phyloP scores from a whole-genome alignment of 768 basidiomycete species.

The Pleurotus salmoneostramineus region DNA sequence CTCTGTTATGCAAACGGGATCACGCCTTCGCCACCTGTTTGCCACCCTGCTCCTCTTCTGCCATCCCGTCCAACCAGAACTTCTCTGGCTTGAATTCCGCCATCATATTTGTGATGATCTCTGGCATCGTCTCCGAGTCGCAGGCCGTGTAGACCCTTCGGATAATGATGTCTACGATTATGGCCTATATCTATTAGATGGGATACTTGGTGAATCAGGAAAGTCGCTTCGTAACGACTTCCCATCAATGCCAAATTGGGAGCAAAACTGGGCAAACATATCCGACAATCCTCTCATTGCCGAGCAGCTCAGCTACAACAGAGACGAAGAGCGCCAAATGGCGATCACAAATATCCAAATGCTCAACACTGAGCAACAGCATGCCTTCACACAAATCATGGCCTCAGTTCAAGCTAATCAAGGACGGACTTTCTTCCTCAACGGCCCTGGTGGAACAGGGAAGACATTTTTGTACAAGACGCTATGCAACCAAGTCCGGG shows the following conservation, averaged over 20 bases:
- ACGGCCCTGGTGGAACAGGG: constrained; percentile 38
- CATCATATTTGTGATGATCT: constrained; percentile 40
- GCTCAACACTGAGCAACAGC: constrained; percentile 16
- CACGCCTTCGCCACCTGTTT: constrained; percentile 32
- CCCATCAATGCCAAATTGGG: constrained; percentile 26
- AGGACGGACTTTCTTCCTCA: constrained; percentile 30
- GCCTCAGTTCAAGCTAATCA: constrained; percentile 15
- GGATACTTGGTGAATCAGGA: constrained; percentile 18
- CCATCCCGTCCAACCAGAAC: constrained; percentile 24
- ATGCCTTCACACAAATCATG: constrained; percentile 23
- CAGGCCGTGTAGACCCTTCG: constrained; percentile 11
- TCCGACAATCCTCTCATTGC: constrained; percentile 23
- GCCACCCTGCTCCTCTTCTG: constrained; percentile 32
- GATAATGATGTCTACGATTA: constrained; percentile 32
- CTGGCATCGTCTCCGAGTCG: constrained; percentile 11
- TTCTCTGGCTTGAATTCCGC: constrained; percentile 31
- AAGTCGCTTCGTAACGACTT: constrained; percentile 18
- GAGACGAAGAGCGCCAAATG: neutral
- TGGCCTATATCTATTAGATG: constrained; percentile 36
- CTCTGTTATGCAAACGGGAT: constrained; percentile 30
- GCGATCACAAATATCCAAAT: neutral
- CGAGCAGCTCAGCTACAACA: constrained; percentile 27
- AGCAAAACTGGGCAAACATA: constrained; percentile 19
- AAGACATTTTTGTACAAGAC: constrained; percentile 42
- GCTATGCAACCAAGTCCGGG: constrained; percentile 22